Percentiles rank a stretch among this genome's conserved stretches.
These are phyloP conservation scores for Myriosclerotinia scirpicola DNA, from an alignment of 2,329 filamentous ascomycete species.

Conservation along the genomic window DNA sequence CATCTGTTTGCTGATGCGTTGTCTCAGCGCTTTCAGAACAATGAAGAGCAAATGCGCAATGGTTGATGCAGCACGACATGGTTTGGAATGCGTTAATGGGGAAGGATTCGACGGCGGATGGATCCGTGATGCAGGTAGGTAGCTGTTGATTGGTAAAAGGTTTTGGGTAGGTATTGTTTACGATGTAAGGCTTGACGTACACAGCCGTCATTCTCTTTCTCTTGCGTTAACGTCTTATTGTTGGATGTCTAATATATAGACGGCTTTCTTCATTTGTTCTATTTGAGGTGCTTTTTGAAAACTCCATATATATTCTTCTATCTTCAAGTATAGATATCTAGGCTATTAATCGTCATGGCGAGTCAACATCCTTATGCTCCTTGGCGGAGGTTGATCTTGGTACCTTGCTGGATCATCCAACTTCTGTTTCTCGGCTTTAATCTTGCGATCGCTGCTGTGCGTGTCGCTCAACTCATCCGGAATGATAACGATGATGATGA, in stretches of 20 bases:
- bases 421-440: constrained; percentile 9
- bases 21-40: not conserved
- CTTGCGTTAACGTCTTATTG: not conserved
- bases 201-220: not conserved
- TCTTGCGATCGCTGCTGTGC: not conserved
- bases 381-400: constrained; percentile 16
- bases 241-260: constrained; percentile 2
- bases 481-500: not conserved
- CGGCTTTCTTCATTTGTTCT: not conserved
- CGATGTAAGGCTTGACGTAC: not conserved
- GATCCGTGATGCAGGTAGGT: not conserved
- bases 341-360: constrained; percentile 9
- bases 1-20: constrained; percentile 17
- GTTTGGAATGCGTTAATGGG: constrained; percentile 1
- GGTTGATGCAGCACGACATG: not conserved
- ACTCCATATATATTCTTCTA: not conserved
- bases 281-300: not conserved
- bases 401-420: constrained; percentile 22
- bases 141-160: not conserved
- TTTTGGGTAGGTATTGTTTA: not conserved
- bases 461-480: not conserved
- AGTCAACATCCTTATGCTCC: constrained; percentile 22
- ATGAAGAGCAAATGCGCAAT: not conserved
- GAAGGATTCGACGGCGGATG: not conserved
- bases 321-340: not conserved